These are phyloP conservation scores for Cubamyces lactineus DNA, from an alignment of 768 basidiomycete species.

Conservation along the genomic window DNA sequence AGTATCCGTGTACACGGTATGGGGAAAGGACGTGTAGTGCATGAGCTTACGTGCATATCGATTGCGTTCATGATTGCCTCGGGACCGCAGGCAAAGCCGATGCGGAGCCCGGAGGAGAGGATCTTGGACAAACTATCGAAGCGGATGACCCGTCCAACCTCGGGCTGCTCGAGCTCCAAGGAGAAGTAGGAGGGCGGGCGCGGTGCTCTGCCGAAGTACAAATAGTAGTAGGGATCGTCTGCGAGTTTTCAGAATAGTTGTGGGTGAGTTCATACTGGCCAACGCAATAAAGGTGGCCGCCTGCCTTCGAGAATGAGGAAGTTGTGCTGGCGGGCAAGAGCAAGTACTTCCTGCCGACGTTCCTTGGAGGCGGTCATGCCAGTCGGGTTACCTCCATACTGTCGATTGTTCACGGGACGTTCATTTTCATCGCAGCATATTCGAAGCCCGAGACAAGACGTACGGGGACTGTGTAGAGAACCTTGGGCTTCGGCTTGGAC, in stretches of 20 bases:
- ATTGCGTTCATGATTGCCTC: slow-evolving; percentile 67
- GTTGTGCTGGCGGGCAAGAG: slow-evolving; percentile 74
- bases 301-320: slow-evolving; percentile 87
- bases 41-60: slow-evolving; percentile 64
- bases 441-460: slow-evolving; percentile 1
- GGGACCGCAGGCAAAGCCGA: slow-evolving; percentile 84
- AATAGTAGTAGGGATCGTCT: slow-evolving; percentile 84
- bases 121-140: slow-evolving; percentile 94
- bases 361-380: slow-evolving; percentile 76
- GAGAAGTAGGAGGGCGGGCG: slow-evolving; percentile 82
- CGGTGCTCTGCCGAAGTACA: slow-evolving; percentile 71
- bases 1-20: background rate
- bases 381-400: slow-evolving; percentile 90
- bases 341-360: slow-evolving; percentile 72
- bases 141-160: slow-evolving; percentile 81
- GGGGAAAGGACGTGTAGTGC: background rate
- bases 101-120: slow-evolving; percentile 73
- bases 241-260: background rate
- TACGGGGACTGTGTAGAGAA: slow-evolving; percentile 83
- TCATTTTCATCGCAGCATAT: background rate
- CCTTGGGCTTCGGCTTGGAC: slow-evolving; percentile 73
- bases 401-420: background rate
- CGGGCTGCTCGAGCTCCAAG: slow-evolving; percentile 62
- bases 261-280: background rate
- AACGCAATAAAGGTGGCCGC: slow-evolving; percentile 7